These are phyloP conservation scores for Carpinus fangiana DNA, from an alignment of 306 rosid species.

Conservation along the genomic window DNA sequence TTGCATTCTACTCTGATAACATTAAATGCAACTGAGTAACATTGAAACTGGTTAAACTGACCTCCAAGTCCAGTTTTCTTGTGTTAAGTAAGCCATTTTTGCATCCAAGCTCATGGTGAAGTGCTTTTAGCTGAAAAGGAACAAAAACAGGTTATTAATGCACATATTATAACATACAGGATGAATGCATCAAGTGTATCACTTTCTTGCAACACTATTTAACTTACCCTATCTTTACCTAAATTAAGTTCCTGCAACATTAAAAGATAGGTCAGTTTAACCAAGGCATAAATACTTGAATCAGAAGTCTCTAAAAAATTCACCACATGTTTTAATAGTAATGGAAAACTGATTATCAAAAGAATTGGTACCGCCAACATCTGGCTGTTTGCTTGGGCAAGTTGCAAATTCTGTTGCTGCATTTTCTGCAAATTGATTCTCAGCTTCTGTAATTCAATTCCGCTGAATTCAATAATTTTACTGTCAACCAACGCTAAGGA, in stretches of 20 bases:
- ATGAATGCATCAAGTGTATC: constrained; percentile 19
- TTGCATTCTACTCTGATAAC: constrained; percentile 6
- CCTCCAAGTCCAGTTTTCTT: constrained; percentile 50
- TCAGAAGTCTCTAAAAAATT: neutral
- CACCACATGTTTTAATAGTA: neutral
- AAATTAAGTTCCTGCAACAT: constrained; percentile 73
- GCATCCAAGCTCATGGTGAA: constrained; percentile 74
- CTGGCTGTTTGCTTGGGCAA: constrained; percentile 67
- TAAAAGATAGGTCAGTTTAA: constrained; percentile 13
- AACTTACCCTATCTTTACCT: constrained; percentile 74
- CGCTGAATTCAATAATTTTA: constrained; percentile 50
- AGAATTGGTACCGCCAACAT: constrained; percentile 55
- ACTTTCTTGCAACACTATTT: constrained; percentile 19
- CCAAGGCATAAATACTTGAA: neutral
- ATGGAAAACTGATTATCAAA: constrained; percentile 5
- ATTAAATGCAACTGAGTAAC: constrained; percentile 16
- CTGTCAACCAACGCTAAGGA: constrained; percentile 47
- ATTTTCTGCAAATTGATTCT: constrained; percentile 58
- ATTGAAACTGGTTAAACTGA: constrained; percentile 37
- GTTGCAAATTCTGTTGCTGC: constrained; percentile 68
- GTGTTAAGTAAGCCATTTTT: constrained; percentile 62
- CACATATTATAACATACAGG: constrained; percentile 1
- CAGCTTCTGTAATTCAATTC: constrained; percentile 54
- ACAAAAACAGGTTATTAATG: constrained; percentile 19
- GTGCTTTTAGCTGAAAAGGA: constrained; percentile 54